These are phyloP conservation scores for Vigna nakashimae DNA, from an alignment of 306 rosid genomes.

Conservation along the genomic window DNA sequence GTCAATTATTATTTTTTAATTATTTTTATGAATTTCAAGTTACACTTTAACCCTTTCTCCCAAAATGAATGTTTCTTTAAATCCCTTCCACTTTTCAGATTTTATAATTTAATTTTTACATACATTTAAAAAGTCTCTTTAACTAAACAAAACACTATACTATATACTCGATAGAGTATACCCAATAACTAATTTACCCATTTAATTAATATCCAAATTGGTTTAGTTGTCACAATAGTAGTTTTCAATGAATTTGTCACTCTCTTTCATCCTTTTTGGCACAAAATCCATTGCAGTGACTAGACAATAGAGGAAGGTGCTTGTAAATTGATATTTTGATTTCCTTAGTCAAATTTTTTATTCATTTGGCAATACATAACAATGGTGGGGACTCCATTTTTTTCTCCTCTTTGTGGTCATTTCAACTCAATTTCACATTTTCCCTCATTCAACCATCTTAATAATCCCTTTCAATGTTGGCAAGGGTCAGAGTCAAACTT, in stretches of 20 bases:
- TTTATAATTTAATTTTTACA: no score
- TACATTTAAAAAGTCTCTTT: no score
- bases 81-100: no score
- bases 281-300: slow-evolving; percentile 10
- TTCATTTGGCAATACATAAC: not conserved
- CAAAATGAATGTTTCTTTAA: not conserved
- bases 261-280: no score
- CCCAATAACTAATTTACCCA: not conserved
- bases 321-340: not conserved
- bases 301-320: not conserved
- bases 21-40: not conserved
- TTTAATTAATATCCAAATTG: not conserved
- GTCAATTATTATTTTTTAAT: not conserved
- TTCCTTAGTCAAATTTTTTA: not conserved
- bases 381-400: no score
- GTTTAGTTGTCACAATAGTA: not conserved
- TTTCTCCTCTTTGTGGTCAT: not conserved
- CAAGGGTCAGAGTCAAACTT: slow-evolving; percentile 12
- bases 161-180: not conserved
- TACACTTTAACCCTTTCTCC: not conserved
- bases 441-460: not conserved
- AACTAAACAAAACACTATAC: no score
- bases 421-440: not conserved
- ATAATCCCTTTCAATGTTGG: not conserved
- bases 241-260: not conserved